Base-by-base conservation (phyloP, 345 rosid species). In the Eucalyptus tenuipes region DNA sequence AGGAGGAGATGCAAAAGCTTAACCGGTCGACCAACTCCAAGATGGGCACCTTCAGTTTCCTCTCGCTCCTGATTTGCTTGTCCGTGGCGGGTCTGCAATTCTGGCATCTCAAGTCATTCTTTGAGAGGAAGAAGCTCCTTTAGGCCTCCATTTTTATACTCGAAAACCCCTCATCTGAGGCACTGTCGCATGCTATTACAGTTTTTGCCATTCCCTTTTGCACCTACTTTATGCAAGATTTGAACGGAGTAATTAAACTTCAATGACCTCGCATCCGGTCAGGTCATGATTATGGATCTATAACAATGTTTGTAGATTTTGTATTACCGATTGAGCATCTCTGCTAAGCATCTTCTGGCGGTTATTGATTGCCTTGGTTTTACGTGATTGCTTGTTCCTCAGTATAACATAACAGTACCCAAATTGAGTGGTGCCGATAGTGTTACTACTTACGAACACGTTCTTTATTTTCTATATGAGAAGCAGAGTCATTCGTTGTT, bases 61-160 rank as follows among this genome's bases (percentile, higher is more conserved):
- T 97, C 75, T 97, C 99, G 4, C 91, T 97, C 29, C 50, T 91
- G 25, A 92, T 96, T 85, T 96, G 99, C 93, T 89, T 94, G 82
- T 92, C 97, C 0, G 99, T 97, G 86, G 98, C 96, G 25, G 96
- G 93, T 45, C 88, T 96, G 91, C 98, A 97, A 79, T 59, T 94
- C 59, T 97, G 98, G 99, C 97, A 97, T 91, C 94, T 97, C 87
- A 96, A 96, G 94, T 89, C 95, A 42, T 96, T 95, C 92, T 97
- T 97, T 90, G 94, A 96, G 93, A 95, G 96, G 92, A 96, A 96
- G 93, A 97, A 97, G 91, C 95, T 97, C 87, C 92, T 96, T 90
- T 96, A 92, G 90, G 47, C 29, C 81, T 37, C 82, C 14, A 75
- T 10, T 37, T 42, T 75, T 18, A 20, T 42, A 20, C 47, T 75